Base-by-base conservation (phyloP, 805 yeast species). In the Cyberlindnera nakhonratchasimensis region DNA sequence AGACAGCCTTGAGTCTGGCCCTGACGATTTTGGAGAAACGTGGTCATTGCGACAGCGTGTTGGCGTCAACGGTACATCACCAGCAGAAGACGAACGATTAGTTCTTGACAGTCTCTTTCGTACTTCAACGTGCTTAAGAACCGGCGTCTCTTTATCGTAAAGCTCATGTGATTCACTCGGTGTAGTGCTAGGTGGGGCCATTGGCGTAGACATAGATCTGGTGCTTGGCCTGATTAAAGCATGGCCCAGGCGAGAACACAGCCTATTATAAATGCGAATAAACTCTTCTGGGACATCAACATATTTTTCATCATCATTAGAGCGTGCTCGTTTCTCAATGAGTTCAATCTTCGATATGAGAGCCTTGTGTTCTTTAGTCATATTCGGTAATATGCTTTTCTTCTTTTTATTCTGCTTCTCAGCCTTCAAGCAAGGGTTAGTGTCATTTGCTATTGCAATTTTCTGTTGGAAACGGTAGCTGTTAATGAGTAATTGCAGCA, bases 391-490 rank as follows among this genome's bases (percentile, higher is more conserved):
- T 8, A 26, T 10, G 9, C 18, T n/a, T 30, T 11, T 19, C 18
- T 11, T 12, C n/a, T 17, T 17, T 6, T 13, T 6, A 18, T n/a
- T n/a, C n/a, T n/a, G n/a, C n/a, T n/a, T n/a, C n/a, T n/a, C n/a
- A n/a, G n/a, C n/a, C n/a, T n/a, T n/a, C n/a, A n/a, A n/a, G n/a
- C n/a, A n/a, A n/a, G n/a, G n/a, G n/a, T n/a, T n/a, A n/a, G n/a
- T n/a, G n/a, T n/a, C n/a, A n/a, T n/a, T n/a, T n/a, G n/a, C n/a
- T n/a, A n/a, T n/a, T n/a, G 34, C 34, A 25, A 33, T n/a, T 17
- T 25, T 28, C 42, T 43, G 45, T 26, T 50, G 54, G 32, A 48
- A 51, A 12, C 45, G 45, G 18, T 46, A 53, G 6, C 54, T 51
- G 9, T 36, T 43, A 19, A 42, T 10, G 3, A 52, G 37, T 4